phyloP scores from a whole-genome alignment of 768 basidiomycete species.

The Mycena pura region DNA sequence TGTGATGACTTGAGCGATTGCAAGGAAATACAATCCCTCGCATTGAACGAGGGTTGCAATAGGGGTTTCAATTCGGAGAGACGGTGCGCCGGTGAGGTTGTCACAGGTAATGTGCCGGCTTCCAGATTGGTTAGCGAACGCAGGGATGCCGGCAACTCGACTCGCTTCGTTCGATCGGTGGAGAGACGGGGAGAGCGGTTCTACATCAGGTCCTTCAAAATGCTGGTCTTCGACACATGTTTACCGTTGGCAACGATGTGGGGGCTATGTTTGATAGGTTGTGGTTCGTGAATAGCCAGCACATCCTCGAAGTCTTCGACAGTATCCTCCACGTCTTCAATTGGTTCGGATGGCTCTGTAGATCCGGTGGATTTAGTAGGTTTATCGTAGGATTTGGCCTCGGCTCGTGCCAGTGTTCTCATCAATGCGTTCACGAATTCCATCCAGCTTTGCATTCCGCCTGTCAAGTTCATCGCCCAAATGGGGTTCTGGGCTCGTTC shows the following conservation, averaged over 20 bases:
- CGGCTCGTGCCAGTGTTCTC: no score
- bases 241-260: conserved; percentile 3
- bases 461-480: no score
- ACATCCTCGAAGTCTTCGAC: not conserved
- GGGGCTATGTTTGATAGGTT: not conserved
- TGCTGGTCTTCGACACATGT: not conserved
- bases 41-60: not conserved
- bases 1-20: not conserved
- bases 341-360: not conserved
- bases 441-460: no score
- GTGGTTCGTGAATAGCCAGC: not conserved
- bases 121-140: not conserved
- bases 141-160: not conserved
- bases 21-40: not conserved
- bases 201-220: conserved; percentile 1
- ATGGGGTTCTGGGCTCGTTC: no score
- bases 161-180: not conserved
- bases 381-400: no score
- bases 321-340: not conserved
- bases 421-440: no score
- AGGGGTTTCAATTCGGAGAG: conserved; percentile 1
- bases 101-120: not conserved
- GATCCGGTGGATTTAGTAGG: no score
- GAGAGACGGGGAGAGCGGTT: not conserved
- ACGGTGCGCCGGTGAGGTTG: not conserved